Conservation (phyloP, 1,139 yeast genomes). For the Blastobotrys persicus region DNA sequence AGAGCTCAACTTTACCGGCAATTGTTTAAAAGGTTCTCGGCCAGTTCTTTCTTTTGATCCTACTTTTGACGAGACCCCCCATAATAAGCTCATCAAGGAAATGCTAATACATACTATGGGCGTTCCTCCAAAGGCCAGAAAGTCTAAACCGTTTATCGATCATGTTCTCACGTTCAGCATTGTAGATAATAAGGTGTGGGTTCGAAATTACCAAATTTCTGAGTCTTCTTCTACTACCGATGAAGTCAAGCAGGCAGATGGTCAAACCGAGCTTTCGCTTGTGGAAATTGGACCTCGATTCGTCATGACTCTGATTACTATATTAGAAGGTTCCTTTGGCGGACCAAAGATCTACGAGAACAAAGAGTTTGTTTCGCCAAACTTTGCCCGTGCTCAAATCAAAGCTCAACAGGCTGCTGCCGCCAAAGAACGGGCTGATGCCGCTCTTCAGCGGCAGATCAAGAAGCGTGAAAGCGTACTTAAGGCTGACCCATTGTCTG, state of each 20-base stretch:
- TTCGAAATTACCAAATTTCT: conserved; percentile 88
- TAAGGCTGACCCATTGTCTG: conserved; percentile 80
- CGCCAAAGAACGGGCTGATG: conserved; percentile 76
- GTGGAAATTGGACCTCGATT: conserved; percentile 97
- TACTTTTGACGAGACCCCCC: conserved; percentile 63
- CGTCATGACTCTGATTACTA: conserved; percentile 86
- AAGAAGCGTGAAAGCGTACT: conserved; percentile 73
- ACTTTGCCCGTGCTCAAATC: conserved; percentile 86
- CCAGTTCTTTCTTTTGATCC: conserved; percentile 91
- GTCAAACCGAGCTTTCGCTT: conserved; percentile 58
- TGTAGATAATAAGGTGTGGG: conserved; percentile 94
- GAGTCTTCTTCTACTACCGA: conserved; percentile 59
- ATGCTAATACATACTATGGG: conserved; percentile 85
- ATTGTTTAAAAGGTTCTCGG: conserved; percentile 92
- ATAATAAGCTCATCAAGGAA: conserved; percentile 76
- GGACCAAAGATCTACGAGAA: conserved; percentile 98
- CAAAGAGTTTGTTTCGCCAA: conserved; percentile 95
- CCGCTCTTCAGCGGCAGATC: conserved; percentile 71
- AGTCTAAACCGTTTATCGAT: conserved; percentile 90
- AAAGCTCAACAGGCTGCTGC: conserved; percentile 77
- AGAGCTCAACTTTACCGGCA: conserved; percentile 94
- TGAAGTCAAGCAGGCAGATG: conserved; percentile 35
- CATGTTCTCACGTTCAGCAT: conserved; percentile 92
- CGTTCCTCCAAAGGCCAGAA: conserved; percentile 94
- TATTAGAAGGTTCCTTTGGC: conserved; percentile 94